phyloP scores from a whole-genome alignment of 805 yeast species.

The Candida piceae region DNA sequence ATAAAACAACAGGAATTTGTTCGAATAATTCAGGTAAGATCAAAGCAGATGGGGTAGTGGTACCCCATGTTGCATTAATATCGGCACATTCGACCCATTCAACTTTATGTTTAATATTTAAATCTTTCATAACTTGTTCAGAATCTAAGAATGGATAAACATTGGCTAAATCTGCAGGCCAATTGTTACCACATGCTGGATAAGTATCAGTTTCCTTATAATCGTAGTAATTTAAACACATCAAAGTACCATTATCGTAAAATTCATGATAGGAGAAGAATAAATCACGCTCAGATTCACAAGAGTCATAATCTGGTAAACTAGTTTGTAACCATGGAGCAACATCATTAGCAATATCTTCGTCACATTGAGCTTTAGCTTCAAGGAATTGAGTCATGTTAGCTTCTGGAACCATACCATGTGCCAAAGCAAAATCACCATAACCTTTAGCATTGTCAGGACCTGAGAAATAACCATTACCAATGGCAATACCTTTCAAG shows the following conservation, averaged over 20 bases:
- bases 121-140: not conserved
- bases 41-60: not conserved
- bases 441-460: not conserved
- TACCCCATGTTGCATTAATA: not conserved
- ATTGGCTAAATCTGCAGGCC: not conserved
- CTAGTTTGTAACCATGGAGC: not conserved
- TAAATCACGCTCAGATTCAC: not conserved
- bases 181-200: not conserved
- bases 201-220: not conserved
- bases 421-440: not conserved
- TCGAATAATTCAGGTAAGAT: not conserved
- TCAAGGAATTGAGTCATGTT: not conserved
- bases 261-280: not conserved
- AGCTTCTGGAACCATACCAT: not conserved
- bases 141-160: not conserved
- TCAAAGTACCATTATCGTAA: not conserved
- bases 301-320: not conserved
- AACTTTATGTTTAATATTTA: not conserved
- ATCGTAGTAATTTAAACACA: not conserved
- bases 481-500: not conserved
- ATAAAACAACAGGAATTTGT: not conserved
- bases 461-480: not conserved
- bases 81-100: not conserved
- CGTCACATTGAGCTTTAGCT: not conserved
- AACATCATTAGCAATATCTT: not conserved